These are phyloP conservation scores for Fusarium floridanum DNA, from an alignment of 2,329 filamentous ascomycete species.

Conservation along the genomic window DNA sequence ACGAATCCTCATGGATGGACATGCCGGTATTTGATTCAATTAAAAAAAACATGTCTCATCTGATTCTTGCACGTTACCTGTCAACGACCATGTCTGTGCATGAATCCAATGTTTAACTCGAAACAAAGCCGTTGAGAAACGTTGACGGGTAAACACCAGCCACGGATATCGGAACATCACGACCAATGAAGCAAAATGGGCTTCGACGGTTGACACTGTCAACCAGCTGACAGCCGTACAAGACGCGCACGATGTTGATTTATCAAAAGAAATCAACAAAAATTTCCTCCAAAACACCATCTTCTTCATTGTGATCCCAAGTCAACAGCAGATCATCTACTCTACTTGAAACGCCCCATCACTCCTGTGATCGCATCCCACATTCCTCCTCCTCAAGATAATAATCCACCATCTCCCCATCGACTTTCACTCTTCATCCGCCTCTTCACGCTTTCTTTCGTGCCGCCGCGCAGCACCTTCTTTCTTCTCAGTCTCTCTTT, in stretches of 20 bases:
- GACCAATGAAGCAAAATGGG: background rate
- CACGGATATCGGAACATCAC: background rate
- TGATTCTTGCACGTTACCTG: background rate
- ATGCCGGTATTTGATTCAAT: background rate
- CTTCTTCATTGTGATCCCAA: constrained; percentile 8
- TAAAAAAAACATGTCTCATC: background rate
- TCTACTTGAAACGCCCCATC: constrained; percentile 43
- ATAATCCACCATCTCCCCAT: background rate
- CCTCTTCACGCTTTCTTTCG: background rate
- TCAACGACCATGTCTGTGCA: background rate
- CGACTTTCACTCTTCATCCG: background rate
- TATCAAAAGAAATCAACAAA: background rate
- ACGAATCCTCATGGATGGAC: background rate
- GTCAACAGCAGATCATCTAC: constrained; percentile 9
- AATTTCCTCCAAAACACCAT: background rate
- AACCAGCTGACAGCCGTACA: background rate
- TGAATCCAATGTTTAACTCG: background rate
- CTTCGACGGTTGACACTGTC: background rate
- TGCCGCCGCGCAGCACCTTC: constrained; percentile 23
- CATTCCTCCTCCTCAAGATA: constrained; percentile 5
- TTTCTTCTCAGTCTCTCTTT: constrained; percentile 40
- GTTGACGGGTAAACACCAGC: background rate
- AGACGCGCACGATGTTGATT: background rate
- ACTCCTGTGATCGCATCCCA: constrained; percentile 30
- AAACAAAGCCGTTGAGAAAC: constrained; percentile 5